Evolutionary conservation across 176 grass and related monocot species (phyloP).

Genomic region (Avena insularis): DNA sequence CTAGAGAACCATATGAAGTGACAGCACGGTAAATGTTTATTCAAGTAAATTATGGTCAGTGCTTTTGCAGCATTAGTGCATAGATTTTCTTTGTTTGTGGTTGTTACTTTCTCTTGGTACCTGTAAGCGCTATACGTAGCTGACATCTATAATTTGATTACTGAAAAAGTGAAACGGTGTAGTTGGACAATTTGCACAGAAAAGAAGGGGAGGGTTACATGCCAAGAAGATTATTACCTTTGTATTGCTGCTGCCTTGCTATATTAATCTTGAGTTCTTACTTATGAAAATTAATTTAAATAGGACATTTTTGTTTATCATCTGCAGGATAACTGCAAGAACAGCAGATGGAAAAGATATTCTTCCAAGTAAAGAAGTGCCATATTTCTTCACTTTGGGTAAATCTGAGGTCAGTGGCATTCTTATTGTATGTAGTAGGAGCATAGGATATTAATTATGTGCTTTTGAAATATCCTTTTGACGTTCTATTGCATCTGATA

Average conservation of each 20-base stretch:
- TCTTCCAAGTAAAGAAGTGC: constrained; percentile 61
- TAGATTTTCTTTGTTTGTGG: constrained; percentile 19
- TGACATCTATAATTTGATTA: constrained; percentile 9
- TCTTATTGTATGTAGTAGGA: constrained; percentile 36
- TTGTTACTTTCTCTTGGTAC: neutral
- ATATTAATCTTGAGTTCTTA: neutral
- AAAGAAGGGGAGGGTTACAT: neutral
- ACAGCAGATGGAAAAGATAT: constrained; percentile 84
- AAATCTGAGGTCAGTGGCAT: constrained; percentile 84
- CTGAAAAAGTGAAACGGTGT: constrained; percentile 27
- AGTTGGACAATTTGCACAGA: constrained; percentile 17
- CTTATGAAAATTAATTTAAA: constrained; percentile 45
- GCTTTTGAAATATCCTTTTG: neutral
- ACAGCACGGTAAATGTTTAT: constrained; percentile 65
- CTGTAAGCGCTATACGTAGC: neutral
- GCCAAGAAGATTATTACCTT: neutral
- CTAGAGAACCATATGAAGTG: constrained; percentile 97
- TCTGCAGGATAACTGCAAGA: constrained; percentile 77
- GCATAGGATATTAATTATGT: constrained; percentile 3
- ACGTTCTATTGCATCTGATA: constrained; percentile 20
- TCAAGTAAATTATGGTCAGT: neutral
- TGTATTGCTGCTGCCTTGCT: neutral
- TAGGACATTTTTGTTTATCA: constrained; percentile 30
- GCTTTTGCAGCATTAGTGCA: neutral
- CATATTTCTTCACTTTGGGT: constrained; percentile 93